Evolutionary conservation across 179 eudicot species (phyloP).

Genomic region (Beta macrorhiza): DNA sequence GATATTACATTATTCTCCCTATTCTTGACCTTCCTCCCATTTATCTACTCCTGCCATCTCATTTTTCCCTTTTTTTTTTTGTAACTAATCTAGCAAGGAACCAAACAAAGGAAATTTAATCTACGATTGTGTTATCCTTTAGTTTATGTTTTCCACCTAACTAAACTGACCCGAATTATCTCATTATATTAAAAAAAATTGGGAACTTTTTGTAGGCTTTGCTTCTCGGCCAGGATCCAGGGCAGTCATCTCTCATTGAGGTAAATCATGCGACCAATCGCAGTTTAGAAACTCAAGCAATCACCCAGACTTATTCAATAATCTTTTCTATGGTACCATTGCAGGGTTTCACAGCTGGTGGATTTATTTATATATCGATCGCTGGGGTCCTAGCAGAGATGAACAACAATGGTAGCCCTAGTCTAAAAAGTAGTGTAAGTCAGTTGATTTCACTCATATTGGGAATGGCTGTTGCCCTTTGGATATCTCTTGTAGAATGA

Average conservation of each 20-base stretch:
- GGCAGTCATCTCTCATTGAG: conserved; percentile 97
- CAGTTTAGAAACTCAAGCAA: background rate
- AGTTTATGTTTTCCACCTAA: no score
- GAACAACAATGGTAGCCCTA: conserved; percentile 73
- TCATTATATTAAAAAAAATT: background rate
- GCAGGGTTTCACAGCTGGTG: conserved; percentile 99
- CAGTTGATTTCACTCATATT: conserved; percentile 61
- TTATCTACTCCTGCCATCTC: no score
- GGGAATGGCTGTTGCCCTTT: conserved; percentile 86
- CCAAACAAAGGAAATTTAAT: no score
- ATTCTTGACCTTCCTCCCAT: no score
- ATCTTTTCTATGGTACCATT: background rate
- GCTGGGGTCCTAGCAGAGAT: conserved; percentile 96
- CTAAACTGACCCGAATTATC: background rate
- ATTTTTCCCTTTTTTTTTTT: no score
- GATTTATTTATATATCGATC: conserved; percentile 83
- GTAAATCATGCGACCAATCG: conserved; percentile 27
- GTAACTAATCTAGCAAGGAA: no score
- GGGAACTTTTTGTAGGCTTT: conserved; percentile 49
- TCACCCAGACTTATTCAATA: background rate
- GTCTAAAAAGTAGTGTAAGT: conserved; percentile 50
- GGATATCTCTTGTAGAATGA: conserved; percentile 88
- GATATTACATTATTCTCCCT: no score
- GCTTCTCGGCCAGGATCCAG: conserved; percentile 82
- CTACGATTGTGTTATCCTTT: no score